phyloP scores from a whole-genome alignment of 2,329 filamentous ascomycete species.

The Claviceps sp. region DNA sequence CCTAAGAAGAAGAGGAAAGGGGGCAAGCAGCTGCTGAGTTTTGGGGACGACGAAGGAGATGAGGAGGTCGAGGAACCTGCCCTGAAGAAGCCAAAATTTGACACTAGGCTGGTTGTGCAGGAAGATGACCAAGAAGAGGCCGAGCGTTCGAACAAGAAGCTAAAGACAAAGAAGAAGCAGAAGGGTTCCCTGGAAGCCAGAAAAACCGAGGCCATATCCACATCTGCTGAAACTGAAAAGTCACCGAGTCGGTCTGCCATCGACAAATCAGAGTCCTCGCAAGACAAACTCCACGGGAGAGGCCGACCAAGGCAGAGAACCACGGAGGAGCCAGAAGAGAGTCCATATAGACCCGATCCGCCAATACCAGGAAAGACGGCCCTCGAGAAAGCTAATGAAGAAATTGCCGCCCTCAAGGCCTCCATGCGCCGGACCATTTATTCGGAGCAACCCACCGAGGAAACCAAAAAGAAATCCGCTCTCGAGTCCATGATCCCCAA shows the following conservation, averaged over 20 bases:
- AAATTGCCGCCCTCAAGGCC: constrained; percentile 68
- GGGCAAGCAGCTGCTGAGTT: constrained; percentile 66
- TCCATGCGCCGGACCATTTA: constrained; percentile 60
- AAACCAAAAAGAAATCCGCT: constrained; percentile 47
- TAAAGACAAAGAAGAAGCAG: constrained; percentile 9
- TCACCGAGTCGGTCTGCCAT: background rate
- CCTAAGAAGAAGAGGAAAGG: constrained; percentile 59
- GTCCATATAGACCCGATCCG: constrained; percentile 15
- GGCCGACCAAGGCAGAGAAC: background rate
- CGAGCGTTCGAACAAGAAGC: constrained; percentile 12
- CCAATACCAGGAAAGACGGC: constrained; percentile 29
- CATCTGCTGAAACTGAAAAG: constrained; percentile 7
- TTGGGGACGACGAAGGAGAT: constrained; percentile 59
- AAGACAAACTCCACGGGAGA: background rate
- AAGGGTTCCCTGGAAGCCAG: constrained; percentile 19
- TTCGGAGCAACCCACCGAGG: constrained; percentile 31
- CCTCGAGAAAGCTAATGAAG: constrained; percentile 61
- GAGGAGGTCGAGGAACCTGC: constrained; percentile 37
- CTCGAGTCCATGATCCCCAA: constrained; percentile 63
- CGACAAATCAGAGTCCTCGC: background rate
- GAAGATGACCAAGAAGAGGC: constrained; percentile 22
- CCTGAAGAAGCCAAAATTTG: constrained; percentile 66
- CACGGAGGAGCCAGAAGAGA: constrained; percentile 10
- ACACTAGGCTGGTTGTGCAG: constrained; percentile 57
- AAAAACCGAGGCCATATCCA: constrained; percentile 12